Percentiles rank a stretch among this genome's conserved stretches.
phyloP scores from a whole-genome alignment of 2,329 filamentous ascomycete species.

The Colletotrichum simmondsii region DNA sequence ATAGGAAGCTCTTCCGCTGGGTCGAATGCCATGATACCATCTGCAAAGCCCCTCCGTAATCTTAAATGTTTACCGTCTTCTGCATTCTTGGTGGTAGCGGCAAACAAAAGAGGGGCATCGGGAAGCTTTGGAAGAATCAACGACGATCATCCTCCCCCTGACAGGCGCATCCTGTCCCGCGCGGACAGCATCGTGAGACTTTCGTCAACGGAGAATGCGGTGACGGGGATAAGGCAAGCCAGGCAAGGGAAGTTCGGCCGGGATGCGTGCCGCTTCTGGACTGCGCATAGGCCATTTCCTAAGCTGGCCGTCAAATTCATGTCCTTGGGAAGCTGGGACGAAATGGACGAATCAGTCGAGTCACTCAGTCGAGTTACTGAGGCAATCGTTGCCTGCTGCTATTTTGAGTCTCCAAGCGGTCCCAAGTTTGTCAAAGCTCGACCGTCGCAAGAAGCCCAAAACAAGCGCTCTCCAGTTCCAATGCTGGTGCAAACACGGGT shows the following conservation, averaged over 20 bases:
- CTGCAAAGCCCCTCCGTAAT: constrained; percentile 36
- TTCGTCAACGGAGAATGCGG: constrained; percentile 9
- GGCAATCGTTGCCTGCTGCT: constrained; percentile 22
- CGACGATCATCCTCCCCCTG: constrained; percentile 29
- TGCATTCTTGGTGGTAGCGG: constrained; percentile 26
- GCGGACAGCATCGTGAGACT: constrained; percentile 29
- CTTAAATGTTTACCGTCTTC: constrained; percentile 35
- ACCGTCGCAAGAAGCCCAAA: constrained; percentile 18
- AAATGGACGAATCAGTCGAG: constrained; percentile 19
- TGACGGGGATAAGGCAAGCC: constrained; percentile 12
- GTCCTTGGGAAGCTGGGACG: not conserved
- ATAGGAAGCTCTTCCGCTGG: constrained; percentile 23
- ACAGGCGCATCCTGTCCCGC: constrained; percentile 30
- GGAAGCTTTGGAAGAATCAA: constrained; percentile 27
- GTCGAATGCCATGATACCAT: constrained; percentile 24
- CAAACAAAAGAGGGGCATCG: constrained; percentile 30
- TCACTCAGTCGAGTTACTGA: not conserved
- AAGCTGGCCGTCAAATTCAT: constrained; percentile 18
- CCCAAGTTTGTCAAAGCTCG: not conserved
- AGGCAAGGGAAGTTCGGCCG: constrained; percentile 14
- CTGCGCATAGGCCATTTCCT: constrained; percentile 18
- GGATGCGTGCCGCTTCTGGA: constrained; percentile 8
- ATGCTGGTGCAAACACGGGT: not conserved
- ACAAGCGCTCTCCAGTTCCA: not conserved
- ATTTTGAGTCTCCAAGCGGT: constrained; percentile 21